These are phyloP conservation scores for Lepidium aucheri DNA, from an alignment of 345 rosid genomes.

Conservation along the genomic window DNA sequence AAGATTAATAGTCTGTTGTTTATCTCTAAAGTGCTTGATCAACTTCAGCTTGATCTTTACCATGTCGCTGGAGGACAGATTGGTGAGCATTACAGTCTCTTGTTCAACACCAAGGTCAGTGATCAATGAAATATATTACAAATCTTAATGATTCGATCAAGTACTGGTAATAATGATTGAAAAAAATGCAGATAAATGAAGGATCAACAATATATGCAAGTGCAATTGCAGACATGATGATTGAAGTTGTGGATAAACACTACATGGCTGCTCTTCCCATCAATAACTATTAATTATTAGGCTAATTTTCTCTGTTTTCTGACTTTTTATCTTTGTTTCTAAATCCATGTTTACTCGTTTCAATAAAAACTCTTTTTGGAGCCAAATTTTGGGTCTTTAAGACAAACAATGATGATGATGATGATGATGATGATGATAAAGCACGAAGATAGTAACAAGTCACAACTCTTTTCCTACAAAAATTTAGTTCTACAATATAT, in stretches of 20 bases:
- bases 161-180: neutral
- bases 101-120: constrained; percentile 75
- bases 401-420: neutral
- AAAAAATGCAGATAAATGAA: constrained; percentile 32
- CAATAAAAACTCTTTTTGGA: neutral
- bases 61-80: constrained; percentile 88
- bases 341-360: constrained; percentile 4
- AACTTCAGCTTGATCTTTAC: constrained; percentile 71
- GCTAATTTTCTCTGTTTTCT: neutral
- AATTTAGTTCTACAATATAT: neutral
- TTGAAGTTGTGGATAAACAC: constrained; percentile 35
- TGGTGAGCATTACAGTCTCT: constrained; percentile 72
- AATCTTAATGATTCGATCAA: neutral
- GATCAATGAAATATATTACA: neutral
- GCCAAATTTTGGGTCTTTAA: neutral
- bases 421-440: too few species aligned
- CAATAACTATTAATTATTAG: constrained; percentile 4
- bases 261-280: constrained; percentile 18
- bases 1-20: constrained; percentile 67
- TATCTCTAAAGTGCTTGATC: constrained; percentile 69
- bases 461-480: too few species aligned
- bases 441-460: too few species aligned
- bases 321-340: neutral
- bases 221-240: constrained; percentile 37
- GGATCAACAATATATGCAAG: constrained; percentile 36